These are phyloP conservation scores for Amanita subjunquillea DNA, from an alignment of 768 basidiomycete species.

Conservation along the genomic window DNA sequence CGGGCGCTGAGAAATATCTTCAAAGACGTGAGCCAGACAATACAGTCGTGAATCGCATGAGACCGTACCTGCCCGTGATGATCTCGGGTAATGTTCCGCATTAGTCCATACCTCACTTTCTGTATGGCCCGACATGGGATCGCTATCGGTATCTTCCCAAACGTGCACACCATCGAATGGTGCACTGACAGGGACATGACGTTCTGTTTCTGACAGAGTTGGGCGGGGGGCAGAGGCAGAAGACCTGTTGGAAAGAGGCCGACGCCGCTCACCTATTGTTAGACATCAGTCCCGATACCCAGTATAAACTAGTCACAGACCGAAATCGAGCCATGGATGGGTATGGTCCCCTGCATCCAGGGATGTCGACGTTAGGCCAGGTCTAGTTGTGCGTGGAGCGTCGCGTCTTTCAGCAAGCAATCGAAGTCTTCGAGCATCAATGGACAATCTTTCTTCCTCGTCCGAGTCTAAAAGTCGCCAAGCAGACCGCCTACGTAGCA, in stretches of 20 bases:
- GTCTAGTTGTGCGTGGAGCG: background rate
- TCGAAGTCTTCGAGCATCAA: background rate
- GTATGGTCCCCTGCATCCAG: background rate
- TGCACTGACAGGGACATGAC: background rate
- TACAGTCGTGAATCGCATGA: background rate
- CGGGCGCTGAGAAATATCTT: constrained; percentile 2
- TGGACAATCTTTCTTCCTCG: constrained; percentile 1
- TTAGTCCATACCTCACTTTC: background rate
- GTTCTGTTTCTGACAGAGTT: background rate
- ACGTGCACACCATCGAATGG: background rate
- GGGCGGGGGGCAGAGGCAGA: background rate
- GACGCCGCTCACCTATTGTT: background rate
- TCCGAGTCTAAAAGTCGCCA: constrained; percentile 5
- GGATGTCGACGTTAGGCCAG: background rate
- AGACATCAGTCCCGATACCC: background rate
- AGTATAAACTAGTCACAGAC: background rate
- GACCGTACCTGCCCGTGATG: background rate
- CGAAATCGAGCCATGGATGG: background rate
- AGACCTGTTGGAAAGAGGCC: background rate
- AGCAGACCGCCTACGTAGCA: constrained; percentile 2
- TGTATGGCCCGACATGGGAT: background rate
- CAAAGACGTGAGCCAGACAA: background rate
- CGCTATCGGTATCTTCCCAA: constrained; percentile 3
- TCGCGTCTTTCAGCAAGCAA: constrained; percentile 2
- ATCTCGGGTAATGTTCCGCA: background rate